phyloP scores from a whole-genome alignment of 495 filamentous ascomycete species.

The Penicillium dipodomyicola region DNA sequence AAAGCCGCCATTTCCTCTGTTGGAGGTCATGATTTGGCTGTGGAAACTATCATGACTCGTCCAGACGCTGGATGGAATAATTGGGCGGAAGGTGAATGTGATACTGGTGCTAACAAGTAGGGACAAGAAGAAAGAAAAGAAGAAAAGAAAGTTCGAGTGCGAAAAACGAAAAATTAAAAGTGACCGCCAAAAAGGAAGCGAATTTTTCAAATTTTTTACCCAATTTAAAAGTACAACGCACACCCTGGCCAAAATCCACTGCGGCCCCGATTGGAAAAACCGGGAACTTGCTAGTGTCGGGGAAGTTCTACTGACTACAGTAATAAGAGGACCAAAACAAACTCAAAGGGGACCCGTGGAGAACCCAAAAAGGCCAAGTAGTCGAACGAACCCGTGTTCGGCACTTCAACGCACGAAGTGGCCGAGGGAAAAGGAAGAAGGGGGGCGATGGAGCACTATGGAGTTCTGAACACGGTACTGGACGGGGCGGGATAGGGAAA shows the following conservation, averaged over 20 bases:
- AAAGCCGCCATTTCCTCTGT: constrained; percentile 3
- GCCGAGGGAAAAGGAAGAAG: not conserved
- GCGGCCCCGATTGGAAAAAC: constrained; percentile 7
- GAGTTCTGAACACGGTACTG: not conserved
- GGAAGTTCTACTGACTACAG: not conserved
- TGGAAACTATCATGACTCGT: not conserved
- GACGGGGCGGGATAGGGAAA: constrained; percentile 8
- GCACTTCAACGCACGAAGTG: not conserved
- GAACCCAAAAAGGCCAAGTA: not conserved
- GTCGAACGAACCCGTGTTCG: not conserved
- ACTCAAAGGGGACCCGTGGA: not conserved
- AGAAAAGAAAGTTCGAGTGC: constrained; percentile 12
- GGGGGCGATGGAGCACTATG: not conserved
- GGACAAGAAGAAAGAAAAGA: constrained; percentile 7
- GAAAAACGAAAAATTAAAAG: constrained; percentile 9
- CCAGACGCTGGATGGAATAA: not conserved
- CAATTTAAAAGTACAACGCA: constrained; percentile 11
- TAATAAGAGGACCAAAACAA: not conserved
- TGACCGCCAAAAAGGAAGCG: constrained; percentile 16
- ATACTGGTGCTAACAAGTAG: not conserved
- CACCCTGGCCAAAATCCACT: constrained; percentile 10
- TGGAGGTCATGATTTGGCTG: not conserved
- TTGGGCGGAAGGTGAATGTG: not conserved
- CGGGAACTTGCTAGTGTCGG: constrained; percentile 8
- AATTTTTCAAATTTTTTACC: constrained; percentile 8